These are phyloP conservation scores for Mortierella sp. DNA, from an alignment of 371 early-diverging fungal species.

Conservation along the genomic window DNA sequence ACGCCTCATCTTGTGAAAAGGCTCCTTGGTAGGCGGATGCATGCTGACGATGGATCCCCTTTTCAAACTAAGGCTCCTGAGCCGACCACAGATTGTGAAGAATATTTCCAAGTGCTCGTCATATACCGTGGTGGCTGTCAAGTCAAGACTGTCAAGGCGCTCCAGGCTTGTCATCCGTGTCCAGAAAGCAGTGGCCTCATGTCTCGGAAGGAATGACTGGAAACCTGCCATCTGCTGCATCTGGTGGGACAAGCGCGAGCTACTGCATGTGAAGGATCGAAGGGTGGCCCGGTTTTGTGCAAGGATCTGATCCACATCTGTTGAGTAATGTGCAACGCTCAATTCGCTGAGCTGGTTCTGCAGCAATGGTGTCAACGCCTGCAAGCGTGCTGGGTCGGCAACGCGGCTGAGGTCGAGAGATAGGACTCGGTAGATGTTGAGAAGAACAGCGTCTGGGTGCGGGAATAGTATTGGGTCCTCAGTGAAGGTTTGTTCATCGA, in stretches of 20 bases:
- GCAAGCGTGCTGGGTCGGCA: neutral
- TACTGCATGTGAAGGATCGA: conserved; percentile 8
- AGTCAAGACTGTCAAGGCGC: neutral
- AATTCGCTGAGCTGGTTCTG: conserved; percentile 9
- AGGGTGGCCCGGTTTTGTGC: neutral
- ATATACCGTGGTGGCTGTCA: conserved; percentile 1
- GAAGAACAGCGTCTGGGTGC: neutral
- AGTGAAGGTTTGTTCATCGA: neutral
- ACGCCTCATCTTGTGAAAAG: conserved; percentile 2
- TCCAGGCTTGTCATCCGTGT: neutral
- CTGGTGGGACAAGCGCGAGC: neutral
- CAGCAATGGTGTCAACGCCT: neutral
- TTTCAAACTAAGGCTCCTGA: conserved; percentile 4
- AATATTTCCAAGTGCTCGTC: neutral
- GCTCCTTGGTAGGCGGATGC: neutral
- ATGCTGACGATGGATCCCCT: neutral
- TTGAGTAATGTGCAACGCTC: neutral
- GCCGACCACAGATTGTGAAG: conserved; percentile 4
- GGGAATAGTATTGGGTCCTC: neutral
- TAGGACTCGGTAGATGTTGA: conserved; percentile 9
- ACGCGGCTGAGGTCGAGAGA: neutral
- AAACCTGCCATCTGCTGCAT: no score
- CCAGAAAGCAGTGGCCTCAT: conserved; percentile 11
- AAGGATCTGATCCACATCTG: conserved; percentile 9
- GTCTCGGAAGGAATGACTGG: neutral